phyloP scores from a whole-genome alignment of 495 filamentous ascomycete genomes.

The Talaromyces proteolyticus region DNA sequence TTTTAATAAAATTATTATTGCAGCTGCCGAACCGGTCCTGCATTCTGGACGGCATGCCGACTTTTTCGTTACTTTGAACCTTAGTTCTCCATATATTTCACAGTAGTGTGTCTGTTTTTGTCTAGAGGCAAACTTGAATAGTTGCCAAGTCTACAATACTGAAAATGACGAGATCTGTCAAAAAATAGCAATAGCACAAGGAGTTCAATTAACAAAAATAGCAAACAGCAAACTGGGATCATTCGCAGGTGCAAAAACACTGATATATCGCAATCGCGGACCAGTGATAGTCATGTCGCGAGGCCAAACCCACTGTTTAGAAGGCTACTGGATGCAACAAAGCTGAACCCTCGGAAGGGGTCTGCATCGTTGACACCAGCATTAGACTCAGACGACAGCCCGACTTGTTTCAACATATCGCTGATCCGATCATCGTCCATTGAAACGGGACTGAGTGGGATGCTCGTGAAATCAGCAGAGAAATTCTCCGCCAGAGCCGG shows the following conservation, averaged over 20 bases:
- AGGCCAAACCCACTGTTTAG: conserved; percentile 51
- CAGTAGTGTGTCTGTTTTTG: no score
- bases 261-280: background rate
- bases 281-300: conserved; percentile 1
- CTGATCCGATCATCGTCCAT: conserved; percentile 32
- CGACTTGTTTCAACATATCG: conserved; percentile 8
- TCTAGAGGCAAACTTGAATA: no score
- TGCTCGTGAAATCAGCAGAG: conserved; percentile 74
- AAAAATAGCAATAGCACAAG: background rate
- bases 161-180: no score
- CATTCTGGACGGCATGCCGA: no score
- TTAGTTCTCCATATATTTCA: no score
- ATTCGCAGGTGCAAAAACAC: background rate
- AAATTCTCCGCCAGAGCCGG: conserved; percentile 97
- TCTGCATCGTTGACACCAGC: conserved; percentile 48
- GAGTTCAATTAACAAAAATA: background rate
- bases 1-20: no score
- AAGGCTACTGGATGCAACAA: conserved; percentile 82
- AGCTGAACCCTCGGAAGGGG: conserved; percentile 93
- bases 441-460: conserved; percentile 71
- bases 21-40: no score
- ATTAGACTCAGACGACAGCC: conserved; percentile 15
- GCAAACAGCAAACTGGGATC: background rate
- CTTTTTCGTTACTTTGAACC: no score
- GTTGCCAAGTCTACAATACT: no score